Conservation (phyloP, 2,329 filamentous ascomycete species). For the Cladosporium sphaerospermum region DNA sequence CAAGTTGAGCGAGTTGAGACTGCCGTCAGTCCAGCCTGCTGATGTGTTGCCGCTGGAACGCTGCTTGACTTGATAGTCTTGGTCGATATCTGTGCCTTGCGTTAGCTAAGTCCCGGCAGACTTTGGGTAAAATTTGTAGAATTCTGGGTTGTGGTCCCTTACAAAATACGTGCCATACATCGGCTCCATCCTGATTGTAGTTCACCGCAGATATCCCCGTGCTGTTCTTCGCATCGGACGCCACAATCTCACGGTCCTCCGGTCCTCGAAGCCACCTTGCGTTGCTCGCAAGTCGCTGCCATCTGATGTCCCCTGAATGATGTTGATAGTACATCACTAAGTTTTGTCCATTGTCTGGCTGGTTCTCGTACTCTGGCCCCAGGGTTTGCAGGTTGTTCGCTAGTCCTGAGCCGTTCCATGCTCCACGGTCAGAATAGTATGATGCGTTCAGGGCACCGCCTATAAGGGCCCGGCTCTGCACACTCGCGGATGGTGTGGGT, state of each 20-base stretch:
- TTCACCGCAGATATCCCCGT: not conserved
- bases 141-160: not conserved
- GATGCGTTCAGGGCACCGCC: not conserved
- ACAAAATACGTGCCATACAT: not conserved
- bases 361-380: not conserved
- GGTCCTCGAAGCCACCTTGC: not conserved
- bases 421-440: not conserved
- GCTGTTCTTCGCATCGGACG: not conserved
- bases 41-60: not conserved
- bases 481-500: not conserved
- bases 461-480: not conserved
- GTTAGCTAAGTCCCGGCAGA: not conserved
- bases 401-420: not conserved
- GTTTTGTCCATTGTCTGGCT: not conserved
- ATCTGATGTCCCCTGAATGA: not conserved
- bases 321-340: not conserved
- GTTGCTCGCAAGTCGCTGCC: not conserved
- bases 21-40: not conserved
- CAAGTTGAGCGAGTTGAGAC: not conserved
- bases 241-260: not conserved
- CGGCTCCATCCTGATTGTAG: too few species aligned
- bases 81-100: not conserved
- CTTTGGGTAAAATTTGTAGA: too few species aligned
- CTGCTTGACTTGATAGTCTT: not conserved
- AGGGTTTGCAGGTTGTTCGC: not conserved